A percentile compares a stretch with the other conserved stretches of the same genome.
Evolutionary conservation across 257 asterid genomes (phyloP).

Genomic region (Cruciata laevipes): DNA sequence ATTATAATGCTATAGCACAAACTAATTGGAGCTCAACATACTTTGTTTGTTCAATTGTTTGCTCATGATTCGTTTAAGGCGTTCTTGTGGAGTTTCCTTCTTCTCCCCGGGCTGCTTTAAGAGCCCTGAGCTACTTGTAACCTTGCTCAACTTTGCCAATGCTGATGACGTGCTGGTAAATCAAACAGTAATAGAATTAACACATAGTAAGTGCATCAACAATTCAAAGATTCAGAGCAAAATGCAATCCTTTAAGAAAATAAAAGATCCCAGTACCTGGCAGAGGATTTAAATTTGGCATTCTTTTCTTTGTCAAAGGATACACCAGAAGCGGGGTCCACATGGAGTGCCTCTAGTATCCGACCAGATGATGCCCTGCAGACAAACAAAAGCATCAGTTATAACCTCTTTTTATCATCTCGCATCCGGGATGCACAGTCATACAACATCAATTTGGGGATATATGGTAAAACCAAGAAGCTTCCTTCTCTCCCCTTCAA

Average conservation of each 20-base stretch:
- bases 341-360: constrained; percentile 96
- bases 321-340: constrained; percentile 97
- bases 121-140: constrained; percentile 54
- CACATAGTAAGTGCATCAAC: not conserved
- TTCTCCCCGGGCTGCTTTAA: constrained; percentile 83
- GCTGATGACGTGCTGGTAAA: constrained; percentile 77
- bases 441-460: constrained; percentile 38
- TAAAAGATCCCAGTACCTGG: constrained; percentile 30
- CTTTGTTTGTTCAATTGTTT: constrained; percentile 97
- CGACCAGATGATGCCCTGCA: constrained; percentile 93
- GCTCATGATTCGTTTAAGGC: constrained; percentile 94
- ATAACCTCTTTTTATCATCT: constrained; percentile 21
- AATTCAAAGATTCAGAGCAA: constrained; percentile 3
- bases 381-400: constrained; percentile 46
- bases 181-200: not conserved
- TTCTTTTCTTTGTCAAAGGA: constrained; percentile 67
- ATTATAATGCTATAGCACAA: constrained; percentile 14
- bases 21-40: constrained; percentile 43
- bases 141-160: constrained; percentile 73
- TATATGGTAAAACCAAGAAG: constrained; percentile 39
- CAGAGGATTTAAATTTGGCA: constrained; percentile 56
- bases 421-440: constrained; percentile 35
- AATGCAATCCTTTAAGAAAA: not conserved
- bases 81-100: constrained; percentile 99
- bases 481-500: constrained; percentile 41